Evolutionary conservation across 345 rosid species (phyloP).

Genomic region (Gossypioides kirkii): DNA sequence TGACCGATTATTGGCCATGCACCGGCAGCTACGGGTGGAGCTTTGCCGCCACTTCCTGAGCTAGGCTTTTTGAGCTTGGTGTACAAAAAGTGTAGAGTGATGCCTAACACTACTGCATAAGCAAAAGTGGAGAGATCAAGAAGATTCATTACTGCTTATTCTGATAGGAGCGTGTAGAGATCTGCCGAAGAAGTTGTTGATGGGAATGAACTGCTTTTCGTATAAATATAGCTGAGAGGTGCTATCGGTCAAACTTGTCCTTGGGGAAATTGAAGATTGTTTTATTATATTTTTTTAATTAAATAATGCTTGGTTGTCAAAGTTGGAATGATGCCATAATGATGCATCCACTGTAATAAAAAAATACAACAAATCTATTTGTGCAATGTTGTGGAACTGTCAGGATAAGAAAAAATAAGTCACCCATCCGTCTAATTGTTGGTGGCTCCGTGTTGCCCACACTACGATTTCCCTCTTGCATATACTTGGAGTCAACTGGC

Average conservation of each 20-base stretch:
- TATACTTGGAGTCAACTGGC: too few relatives aligned
- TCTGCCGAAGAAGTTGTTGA: not conserved
- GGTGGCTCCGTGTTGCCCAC: too few relatives aligned
- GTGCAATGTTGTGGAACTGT: too few relatives aligned
- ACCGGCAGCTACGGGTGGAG: slow-evolving; percentile 24
- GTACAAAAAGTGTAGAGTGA: slow-evolving; percentile 15
- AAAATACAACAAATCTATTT: too few relatives aligned
- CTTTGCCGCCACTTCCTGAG: not conserved
- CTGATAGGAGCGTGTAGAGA: not conserved
- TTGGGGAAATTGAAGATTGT: too few relatives aligned
- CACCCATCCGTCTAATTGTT: too few relatives aligned
- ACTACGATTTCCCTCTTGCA: too few relatives aligned
- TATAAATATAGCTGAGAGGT: not conserved
- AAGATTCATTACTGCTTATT: not conserved
- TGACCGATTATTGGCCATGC: slow-evolving; percentile 44
- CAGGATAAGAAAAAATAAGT: too few relatives aligned
- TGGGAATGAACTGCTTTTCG: not conserved
- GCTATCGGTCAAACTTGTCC: not conserved
- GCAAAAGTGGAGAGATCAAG: not conserved
- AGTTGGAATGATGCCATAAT: too few relatives aligned
- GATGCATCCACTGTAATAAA: too few relatives aligned
- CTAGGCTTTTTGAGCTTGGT: slow-evolving; percentile 9
- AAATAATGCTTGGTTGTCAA: not conserved
- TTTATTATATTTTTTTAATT: too few relatives aligned
- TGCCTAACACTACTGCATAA: not conserved